Conservation (phyloP, 2,329 filamentous ascomycete species). For the Cladophialophora psammophila region DNA sequence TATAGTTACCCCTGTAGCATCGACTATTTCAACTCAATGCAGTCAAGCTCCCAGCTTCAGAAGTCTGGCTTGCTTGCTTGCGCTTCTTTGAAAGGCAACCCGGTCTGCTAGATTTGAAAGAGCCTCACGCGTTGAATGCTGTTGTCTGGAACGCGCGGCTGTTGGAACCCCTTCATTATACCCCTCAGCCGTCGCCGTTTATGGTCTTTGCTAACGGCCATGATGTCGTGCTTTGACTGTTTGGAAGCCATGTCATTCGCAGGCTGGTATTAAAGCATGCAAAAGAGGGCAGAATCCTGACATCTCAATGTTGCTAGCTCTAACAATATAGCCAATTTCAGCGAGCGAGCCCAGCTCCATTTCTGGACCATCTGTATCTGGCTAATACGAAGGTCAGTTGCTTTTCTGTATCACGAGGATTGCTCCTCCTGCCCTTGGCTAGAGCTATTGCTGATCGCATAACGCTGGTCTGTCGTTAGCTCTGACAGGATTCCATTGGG, state of each 20-base stretch:
- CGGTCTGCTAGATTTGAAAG: background rate
- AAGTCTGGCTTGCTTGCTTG: conserved; percentile 6
- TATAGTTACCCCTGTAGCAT: background rate
- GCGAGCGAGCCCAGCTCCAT: conserved; percentile 49
- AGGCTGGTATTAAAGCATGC: background rate
- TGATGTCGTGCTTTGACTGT: background rate
- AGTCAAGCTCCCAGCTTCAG: background rate
- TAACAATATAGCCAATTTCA: conserved; percentile 8
- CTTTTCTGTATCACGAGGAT: conserved; percentile 55
- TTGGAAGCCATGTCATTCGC: background rate
- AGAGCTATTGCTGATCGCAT: conserved; percentile 60
- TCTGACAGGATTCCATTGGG: background rate
- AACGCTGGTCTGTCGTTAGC: conserved; percentile 45
- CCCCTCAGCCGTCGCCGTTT: background rate
- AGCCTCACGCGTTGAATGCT: background rate
- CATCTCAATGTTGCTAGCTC: background rate
- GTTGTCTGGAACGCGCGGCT: background rate
- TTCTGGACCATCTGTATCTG: conserved; percentile 61
- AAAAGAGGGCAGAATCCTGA: background rate
- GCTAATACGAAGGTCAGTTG: conserved; percentile 59
- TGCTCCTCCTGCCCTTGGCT: conserved; percentile 53
- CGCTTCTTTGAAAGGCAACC: background rate
- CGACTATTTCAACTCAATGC: background rate
- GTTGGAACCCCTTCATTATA: background rate
- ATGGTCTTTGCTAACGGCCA: background rate